A percentile compares a stretch with the other conserved stretches of the same genome.
phyloP scores from a whole-genome alignment of 1,284 basidiomycete genomes.

The Fomitopsis palustris region DNA sequence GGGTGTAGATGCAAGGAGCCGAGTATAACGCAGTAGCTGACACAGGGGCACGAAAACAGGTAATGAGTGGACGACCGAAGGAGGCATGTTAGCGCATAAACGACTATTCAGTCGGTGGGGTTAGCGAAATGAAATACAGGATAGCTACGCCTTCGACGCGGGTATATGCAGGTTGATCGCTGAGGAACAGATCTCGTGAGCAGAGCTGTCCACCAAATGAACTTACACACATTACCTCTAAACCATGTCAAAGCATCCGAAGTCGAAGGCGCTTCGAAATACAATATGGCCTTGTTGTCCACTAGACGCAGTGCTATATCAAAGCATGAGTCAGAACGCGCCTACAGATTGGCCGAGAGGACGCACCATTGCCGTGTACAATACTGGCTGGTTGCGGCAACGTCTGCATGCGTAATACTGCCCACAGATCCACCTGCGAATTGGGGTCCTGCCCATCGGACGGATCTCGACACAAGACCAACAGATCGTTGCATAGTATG shows the following conservation, averaged over 20 bases:
- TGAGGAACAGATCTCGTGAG: conserved; percentile 19
- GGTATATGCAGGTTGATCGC: conserved; percentile 67
- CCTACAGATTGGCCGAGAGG: conserved; percentile 16
- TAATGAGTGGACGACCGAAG: conserved; percentile 5
- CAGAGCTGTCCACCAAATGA: neutral
- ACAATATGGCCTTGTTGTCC: conserved; percentile 89
- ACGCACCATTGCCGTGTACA: conserved; percentile 78
- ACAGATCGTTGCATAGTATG: conserved; percentile 88
- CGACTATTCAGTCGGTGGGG: conserved; percentile 1
- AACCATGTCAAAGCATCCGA: conserved; percentile 88
- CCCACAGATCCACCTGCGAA: conserved; percentile 84
- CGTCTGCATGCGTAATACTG: conserved; percentile 90
- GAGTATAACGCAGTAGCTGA: conserved; percentile 8
- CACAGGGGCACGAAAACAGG: conserved; percentile 11
- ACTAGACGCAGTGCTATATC: conserved; percentile 72
- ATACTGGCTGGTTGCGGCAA: conserved; percentile 87
- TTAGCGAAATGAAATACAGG: conserved; percentile 5
- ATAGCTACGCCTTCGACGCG: conserved; percentile 38
- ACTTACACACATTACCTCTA: conserved; percentile 52
- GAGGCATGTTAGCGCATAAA: conserved; percentile 12
- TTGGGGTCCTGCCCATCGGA: conserved; percentile 71
- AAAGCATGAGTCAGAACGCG: conserved; percentile 1
- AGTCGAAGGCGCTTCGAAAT: conserved; percentile 83
- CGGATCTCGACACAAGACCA: conserved; percentile 85
- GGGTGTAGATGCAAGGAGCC: conserved; percentile 8